Evolutionary conservation across 23 red algal genomes (phyloP), one percentile per base, ranked within the genome.

Genomic region (Cyanidioschyzon merolae): DNA sequence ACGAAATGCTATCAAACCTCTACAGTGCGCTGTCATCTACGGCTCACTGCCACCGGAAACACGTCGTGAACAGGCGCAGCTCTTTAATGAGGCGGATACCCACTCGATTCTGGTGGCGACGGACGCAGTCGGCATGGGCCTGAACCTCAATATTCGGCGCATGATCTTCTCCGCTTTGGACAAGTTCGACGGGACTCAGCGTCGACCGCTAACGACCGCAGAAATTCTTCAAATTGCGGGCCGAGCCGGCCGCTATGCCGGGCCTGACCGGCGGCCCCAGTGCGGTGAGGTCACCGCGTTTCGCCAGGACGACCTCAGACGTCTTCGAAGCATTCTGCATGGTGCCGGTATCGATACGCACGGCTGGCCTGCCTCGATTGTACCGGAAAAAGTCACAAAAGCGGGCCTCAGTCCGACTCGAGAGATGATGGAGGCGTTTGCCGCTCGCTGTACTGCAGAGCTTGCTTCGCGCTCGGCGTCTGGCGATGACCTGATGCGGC

Each of bases 41-140:
- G 83, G 83, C 31, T 57, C 57, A 35, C 39, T 86, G 39, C 83
- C 83, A 57, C 83, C 83, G 26, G 74, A 86, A 37, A 79, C 75
- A 30, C 45, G 83, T 35, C 50, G 59, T 35, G 57, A 80, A 57
- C 83, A 86, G 77, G 83, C 83, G 31, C 39, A 35, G 77, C 57
- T 86, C 1, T 86, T 86, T 38, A 86, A 86, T 41, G 83, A 79
- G 36, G 75, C 63, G 31, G 37, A 58, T 1, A 59, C 76, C 15
- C 39, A 79, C 38, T 36, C 58, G 27, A 59, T 86, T 27, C 77
- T 86, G 21, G 83, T 86, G 41, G 83, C 83, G 27, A 86, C 83
- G 0, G 83, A 86, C 71, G 83, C 83, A 24, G 68, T 86, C 2
- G 83, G 83, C 75, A 86, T 86, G 83, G 83, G 83, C 16, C 37